Conservation (phyloP, 129 eudicot genomes). For the Saposhnikovia divaricata region DNA sequence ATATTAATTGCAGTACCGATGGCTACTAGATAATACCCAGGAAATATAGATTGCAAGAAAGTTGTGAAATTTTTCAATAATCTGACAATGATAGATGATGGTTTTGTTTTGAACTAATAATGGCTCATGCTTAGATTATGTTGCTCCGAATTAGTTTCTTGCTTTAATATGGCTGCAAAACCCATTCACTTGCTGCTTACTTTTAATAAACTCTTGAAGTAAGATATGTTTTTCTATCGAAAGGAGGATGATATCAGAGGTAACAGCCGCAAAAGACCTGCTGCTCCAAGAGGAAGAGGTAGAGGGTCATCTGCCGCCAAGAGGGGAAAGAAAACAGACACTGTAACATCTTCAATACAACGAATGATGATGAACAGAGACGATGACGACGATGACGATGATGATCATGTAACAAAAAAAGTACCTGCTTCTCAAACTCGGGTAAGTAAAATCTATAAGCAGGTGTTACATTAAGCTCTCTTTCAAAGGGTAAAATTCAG, state of each 20-base stretch:
- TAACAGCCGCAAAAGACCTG: constrained; percentile 75
- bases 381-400: constrained; percentile 78
- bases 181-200: background rate
- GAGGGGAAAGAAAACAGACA: constrained; percentile 78
- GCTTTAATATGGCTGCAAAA: background rate
- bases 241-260: constrained; percentile 57
- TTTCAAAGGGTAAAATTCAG: background rate
- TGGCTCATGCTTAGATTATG: background rate
- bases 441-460: constrained; percentile 33
- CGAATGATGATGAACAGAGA: constrained; percentile 50
- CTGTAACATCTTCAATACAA: constrained; percentile 62
- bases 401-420: constrained; percentile 47
- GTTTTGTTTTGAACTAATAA: background rate
- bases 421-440: constrained; percentile 49
- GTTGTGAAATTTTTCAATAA: background rate
- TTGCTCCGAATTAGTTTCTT: background rate
- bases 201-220: background rate
- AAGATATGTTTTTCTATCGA: constrained; percentile 8
- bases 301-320: constrained; percentile 14
- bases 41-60: background rate
- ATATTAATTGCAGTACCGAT: background rate
- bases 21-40: no score
- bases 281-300: constrained; percentile 93
- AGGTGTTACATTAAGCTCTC: background rate
- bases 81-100: no score